A percentile compares a stretch with the other conserved stretches of the same genome.
Evolutionary conservation across 2,329 filamentous ascomycete species (phyloP).

Genomic region (Diplodia corticola): DNA sequence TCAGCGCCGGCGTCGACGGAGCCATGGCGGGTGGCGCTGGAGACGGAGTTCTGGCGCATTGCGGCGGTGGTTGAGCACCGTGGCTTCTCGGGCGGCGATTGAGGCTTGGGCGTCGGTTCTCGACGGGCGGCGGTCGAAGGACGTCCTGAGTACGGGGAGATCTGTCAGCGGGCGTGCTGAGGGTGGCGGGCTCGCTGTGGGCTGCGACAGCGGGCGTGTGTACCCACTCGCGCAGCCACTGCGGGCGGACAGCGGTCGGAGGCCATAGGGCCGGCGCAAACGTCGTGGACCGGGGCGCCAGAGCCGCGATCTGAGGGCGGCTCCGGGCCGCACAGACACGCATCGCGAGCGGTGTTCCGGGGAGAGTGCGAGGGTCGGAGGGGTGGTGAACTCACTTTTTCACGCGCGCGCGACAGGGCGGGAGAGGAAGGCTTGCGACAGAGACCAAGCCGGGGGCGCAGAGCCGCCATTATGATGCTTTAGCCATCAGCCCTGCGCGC

Average conservation of each 20-base stretch:
- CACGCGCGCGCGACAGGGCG: not conserved
- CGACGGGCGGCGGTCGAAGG: not conserved
- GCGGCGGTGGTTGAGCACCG: conserved; percentile 18
- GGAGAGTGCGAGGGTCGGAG: not conserved
- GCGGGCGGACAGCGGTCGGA: conserved; percentile 15
- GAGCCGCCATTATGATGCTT: conserved; percentile 14
- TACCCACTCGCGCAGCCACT: not conserved
- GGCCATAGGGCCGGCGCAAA: not conserved
- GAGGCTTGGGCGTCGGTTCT: not conserved
- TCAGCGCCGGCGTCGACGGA: conserved; percentile 46
- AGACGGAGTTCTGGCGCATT: conserved; percentile 14
- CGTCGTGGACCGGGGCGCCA: not conserved
- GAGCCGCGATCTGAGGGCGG: not conserved
- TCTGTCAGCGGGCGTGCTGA: not conserved
- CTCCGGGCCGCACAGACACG: conserved; percentile 2
- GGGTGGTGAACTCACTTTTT: not conserved
- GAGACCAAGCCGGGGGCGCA: not conserved
- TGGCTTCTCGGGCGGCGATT: not conserved
- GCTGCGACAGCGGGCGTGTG: not conserved
- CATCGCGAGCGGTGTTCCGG: not conserved
- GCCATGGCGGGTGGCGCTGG: conserved; percentile 16
- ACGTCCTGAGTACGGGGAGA: not conserved
- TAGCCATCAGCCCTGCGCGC: conserved; percentile 5
- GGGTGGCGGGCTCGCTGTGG: not conserved
- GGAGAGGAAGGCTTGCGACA: not conserved